phyloP scores from a whole-genome alignment of 345 rosid species.

The Cochlearia excelsa region DNA sequence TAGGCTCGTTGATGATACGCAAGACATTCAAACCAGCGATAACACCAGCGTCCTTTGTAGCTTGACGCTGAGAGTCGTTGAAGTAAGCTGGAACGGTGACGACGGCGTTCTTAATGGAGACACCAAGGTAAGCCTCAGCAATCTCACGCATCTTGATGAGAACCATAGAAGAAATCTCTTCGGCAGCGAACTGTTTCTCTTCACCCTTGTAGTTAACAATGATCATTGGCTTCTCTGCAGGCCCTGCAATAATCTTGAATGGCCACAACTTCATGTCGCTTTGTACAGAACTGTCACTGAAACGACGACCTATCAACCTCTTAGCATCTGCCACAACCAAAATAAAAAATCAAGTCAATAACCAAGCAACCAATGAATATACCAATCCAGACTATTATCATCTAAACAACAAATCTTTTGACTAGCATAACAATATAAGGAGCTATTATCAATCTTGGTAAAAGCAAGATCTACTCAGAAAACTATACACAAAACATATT shows the following conservation, averaged over 20 bases:
- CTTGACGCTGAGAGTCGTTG: conserved; percentile 37
- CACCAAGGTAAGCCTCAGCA: conserved; percentile 70
- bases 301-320: conserved; percentile 68
- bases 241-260: conserved; percentile 59
- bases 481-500: neutral
- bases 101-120: conserved; percentile 41
- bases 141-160: conserved; percentile 74
- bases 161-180: conserved; percentile 72
- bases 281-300: conserved; percentile 54
- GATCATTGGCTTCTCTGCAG: conserved; percentile 73
- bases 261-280: conserved; percentile 69
- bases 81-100: conserved; percentile 41
- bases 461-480: conserved; percentile 1
- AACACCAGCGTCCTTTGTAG: conserved; percentile 31
- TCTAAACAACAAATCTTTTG: neutral
- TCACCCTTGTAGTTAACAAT: conserved; percentile 59
- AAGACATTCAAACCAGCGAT: conserved; percentile 32
- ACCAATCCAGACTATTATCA: no score
- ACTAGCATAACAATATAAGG: neutral
- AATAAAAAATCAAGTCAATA: neutral
- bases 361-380: neutral
- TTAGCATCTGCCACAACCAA: conserved; percentile 45
- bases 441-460: neutral
- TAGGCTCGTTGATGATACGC: conserved; percentile 39
- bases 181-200: conserved; percentile 61